phyloP scores from a whole-genome alignment of 306 rosid species.

The Dryas octopetala region DNA sequence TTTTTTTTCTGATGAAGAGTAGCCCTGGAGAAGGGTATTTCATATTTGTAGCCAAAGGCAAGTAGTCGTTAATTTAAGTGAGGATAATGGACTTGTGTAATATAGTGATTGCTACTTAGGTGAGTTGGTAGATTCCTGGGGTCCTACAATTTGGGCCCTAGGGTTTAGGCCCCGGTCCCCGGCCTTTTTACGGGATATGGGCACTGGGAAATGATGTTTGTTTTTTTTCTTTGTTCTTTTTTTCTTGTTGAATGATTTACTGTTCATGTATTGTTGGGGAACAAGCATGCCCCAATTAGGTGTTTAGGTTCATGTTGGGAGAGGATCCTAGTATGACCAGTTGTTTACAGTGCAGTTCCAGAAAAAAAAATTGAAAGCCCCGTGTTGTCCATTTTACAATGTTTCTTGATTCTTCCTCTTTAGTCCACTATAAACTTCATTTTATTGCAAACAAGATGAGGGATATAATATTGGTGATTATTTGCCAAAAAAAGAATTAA shows the following conservation, averaged over 20 bases:
- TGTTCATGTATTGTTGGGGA: slow-evolving; percentile 42
- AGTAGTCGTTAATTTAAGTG: slow-evolving; percentile 35
- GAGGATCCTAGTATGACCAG: slow-evolving; percentile 64
- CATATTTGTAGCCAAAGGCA: slow-evolving; percentile 59
- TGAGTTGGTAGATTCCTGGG: slow-evolving; percentile 45
- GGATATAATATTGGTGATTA: too few relatives aligned
- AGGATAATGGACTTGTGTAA: slow-evolving; percentile 23
- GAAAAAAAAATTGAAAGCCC: slow-evolving; percentile 9
- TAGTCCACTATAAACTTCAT: not conserved
- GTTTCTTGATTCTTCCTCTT: not conserved
- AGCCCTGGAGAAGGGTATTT: slow-evolving; percentile 11
- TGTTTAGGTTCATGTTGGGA: slow-evolving; percentile 53
- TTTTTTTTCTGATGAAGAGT: slow-evolving; percentile 38
- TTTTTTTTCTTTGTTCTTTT: slow-evolving; percentile 24
- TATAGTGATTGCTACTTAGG: slow-evolving; percentile 42
- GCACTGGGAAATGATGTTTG: slow-evolving; percentile 41
- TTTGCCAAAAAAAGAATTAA: too few relatives aligned
- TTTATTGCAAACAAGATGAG: too few relatives aligned
- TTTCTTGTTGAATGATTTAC: slow-evolving; percentile 34
- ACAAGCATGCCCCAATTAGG: slow-evolving; percentile 26
- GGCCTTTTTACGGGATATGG: slow-evolving; percentile 64
- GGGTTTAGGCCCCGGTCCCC: slow-evolving; percentile 50
- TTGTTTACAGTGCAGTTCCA: slow-evolving; percentile 29
- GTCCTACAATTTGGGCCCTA: slow-evolving; percentile 58
- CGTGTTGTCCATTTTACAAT: not conserved